phyloP scores from a whole-genome alignment of 108 stramenopile species.

The Cyclotella cryptica region DNA sequence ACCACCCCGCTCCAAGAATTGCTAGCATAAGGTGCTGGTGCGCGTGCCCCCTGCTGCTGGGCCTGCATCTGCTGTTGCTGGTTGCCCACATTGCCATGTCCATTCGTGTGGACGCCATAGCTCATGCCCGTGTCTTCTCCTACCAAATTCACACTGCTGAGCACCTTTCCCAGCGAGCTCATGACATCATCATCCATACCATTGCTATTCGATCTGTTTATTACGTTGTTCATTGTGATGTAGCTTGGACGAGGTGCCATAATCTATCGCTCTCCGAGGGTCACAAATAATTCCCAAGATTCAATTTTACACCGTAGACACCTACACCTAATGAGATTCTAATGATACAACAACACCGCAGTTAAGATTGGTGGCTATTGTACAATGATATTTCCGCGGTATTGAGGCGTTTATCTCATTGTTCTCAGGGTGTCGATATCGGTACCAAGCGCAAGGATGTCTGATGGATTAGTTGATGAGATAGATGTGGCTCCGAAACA shows the following conservation, averaged over 20 bases:
- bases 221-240: constrained; percentile 19
- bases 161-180: constrained; percentile 35
- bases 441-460: background rate
- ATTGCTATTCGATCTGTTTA: constrained; percentile 15
- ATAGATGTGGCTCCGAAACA: background rate
- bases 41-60: constrained; percentile 8
- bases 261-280: background rate
- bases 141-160: constrained; percentile 29
- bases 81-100: background rate
- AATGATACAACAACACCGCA: constrained; percentile 16
- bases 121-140: constrained; percentile 19
- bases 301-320: constrained; percentile 11
- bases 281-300: background rate
- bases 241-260: constrained; percentile 18
- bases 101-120: constrained; percentile 3
- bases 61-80: background rate
- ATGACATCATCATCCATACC: constrained; percentile 39
- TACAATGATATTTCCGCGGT: constrained; percentile 12
- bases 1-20: constrained; percentile 5
- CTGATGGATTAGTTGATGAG: background rate
- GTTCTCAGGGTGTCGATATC: background rate
- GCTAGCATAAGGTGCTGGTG: constrained; percentile 13
- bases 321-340: constrained; percentile 3
- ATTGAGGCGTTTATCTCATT: constrained; percentile 4
- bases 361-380: constrained; percentile 19